Evolutionary conservation across 2,329 filamentous ascomycete genomes (phyloP), one percentile per base, ranked within the genome.

Genomic region (Xylaria hypoxylon): DNA sequence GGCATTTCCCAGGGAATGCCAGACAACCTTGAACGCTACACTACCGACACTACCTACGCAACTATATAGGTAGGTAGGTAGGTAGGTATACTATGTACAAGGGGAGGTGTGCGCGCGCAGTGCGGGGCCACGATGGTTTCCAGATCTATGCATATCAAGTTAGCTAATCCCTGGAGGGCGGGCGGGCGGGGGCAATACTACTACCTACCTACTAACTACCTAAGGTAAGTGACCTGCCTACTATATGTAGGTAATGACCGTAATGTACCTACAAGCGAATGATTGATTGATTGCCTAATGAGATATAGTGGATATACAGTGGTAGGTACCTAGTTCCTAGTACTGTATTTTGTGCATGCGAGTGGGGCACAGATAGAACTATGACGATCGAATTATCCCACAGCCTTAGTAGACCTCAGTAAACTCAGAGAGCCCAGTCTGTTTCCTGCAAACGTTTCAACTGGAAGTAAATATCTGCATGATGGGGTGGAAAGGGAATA

Each of bases 161-260:
- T 28, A 40, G 28, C 47, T 59, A 42, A 31, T 42, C 42, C 48
- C 42, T 64, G 57, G 22, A 58, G 22, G 10, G 62, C 38, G 45
- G 57, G 57, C 52, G 35, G 57, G 40, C 38, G 60, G 57, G 66
- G 19, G 28, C 19, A 33, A 7, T 53, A 53, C 13, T n/a, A n/a
- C n/a, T n/a, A n/a, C n/a, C n/a, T n/a, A n/a, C n/a, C n/a, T n/a
- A n/a, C n/a, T n/a, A n/a, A n/a, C 10, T 38, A 38, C 35, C 11
- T 38, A 38, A 38, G 13, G 35, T 15, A 15, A 10, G 4, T 38
- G 5, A 11, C 1, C 7, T 33, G 11, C 5, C 7, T 33, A 33
- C 31, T 15, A 10, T 38, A 24, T 66, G 68, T 62, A 68, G 67
- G 65, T 67, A n/a, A n/a, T n/a, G n/a, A n/a, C n/a, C n/a, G n/a